Base-by-base conservation (phyloP, 768 basidiomycete genomes). In the Kockovaella imperatae region DNA sequence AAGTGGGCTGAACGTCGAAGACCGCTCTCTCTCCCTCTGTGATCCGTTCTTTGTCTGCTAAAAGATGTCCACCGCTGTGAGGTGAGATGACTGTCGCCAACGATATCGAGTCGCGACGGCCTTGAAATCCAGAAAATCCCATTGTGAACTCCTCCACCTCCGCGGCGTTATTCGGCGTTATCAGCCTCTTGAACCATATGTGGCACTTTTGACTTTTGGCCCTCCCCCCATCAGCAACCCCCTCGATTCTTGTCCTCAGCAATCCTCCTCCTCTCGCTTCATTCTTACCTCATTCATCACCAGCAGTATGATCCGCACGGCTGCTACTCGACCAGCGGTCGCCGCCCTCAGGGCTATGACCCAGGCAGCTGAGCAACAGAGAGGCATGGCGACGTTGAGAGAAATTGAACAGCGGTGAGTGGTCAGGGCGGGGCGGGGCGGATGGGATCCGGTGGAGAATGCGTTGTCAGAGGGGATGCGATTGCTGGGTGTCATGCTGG, bases 341-440 rank as follows among this genome's bases (percentile, higher is more conserved):
- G 50, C 48, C 45, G 61, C 53, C 23, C 59, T 62, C 32, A 44
- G 47, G 23, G 36, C 47, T 17, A 47, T 49, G 26, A 48, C 54
- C 42, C 44, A 49, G 14, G 39, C 49, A 5, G 53, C 49, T 13
- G 52, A 60, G 26, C 56, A 56, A 30, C 65, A 67, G 50, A 47
- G 49, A 42, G 64, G 70, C 45, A 74, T 70, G 90, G 95, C 93
- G 34, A 97, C 95, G 52, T 83, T 99, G 58, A 84, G 90, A 59
- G 93, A 99, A 77, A 86, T 99, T 68, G 93, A 99, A 78, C 74
- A 87, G 72, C 83, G 93, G 64, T 68, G 50, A 48, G 67, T 64
- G 39, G 20, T 32, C 31, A 32, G 31, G 31, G 31, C 31, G 10
- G 31, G 31, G 31, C 31, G 10, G 31, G n/a, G 31, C 10, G 10